Percentiles rank a stretch among this genome's conserved stretches.
Conservation (phyloP, 2,329 filamentous ascomycete species). For the Samsoniella hepiali region DNA sequence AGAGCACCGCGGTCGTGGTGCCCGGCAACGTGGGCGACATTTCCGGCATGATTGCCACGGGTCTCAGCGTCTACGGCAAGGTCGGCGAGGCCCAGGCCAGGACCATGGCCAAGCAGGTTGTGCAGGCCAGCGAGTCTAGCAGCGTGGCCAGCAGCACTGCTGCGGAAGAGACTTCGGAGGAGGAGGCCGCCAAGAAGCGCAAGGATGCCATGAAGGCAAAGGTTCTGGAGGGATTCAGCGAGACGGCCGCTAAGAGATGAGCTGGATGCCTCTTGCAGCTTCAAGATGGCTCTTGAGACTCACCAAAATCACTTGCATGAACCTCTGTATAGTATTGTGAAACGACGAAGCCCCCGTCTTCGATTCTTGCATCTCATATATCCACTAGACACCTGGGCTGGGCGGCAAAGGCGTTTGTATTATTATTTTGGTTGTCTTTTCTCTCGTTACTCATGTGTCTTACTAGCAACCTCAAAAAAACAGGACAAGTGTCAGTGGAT, state of each 20-base stretch:
- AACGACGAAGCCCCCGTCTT: slow-evolving; percentile 6
- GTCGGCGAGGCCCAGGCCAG: slow-evolving; percentile 77
- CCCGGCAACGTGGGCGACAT: slow-evolving; percentile 97
- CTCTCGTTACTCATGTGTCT: background rate
- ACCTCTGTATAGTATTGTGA: slow-evolving; percentile 16
- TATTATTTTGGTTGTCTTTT: slow-evolving; percentile 11
- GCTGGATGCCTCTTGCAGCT: background rate
- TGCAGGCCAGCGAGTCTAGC: slow-evolving; percentile 33
- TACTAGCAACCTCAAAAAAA: background rate
- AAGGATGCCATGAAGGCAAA: slow-evolving; percentile 36
- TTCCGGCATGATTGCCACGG: slow-evolving; percentile 92
- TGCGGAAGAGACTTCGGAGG: slow-evolving; percentile 19
- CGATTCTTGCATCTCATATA: slow-evolving; percentile 9
- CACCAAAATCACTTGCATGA: background rate
- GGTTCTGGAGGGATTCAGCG: slow-evolving; percentile 40
- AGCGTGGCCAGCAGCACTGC: slow-evolving; percentile 22
- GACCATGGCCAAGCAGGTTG: slow-evolving; percentile 54
- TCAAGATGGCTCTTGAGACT: background rate
- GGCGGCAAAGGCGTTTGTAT: slow-evolving; percentile 17
- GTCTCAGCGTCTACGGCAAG: slow-evolving; percentile 92
- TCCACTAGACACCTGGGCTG: slow-evolving; percentile 6
- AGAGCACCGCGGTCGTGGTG: slow-evolving; percentile 92
- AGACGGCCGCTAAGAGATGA: slow-evolving; percentile 34
- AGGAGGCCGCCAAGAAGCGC: slow-evolving; percentile 19
- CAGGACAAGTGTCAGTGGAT: background rate